A percentile compares a stretch with the other conserved stretches of the same genome.
These are phyloP conservation scores for Trichophyton rubrum DNA, from an alignment of 2,329 filamentous ascomycete genomes.

Conservation along the genomic window DNA sequence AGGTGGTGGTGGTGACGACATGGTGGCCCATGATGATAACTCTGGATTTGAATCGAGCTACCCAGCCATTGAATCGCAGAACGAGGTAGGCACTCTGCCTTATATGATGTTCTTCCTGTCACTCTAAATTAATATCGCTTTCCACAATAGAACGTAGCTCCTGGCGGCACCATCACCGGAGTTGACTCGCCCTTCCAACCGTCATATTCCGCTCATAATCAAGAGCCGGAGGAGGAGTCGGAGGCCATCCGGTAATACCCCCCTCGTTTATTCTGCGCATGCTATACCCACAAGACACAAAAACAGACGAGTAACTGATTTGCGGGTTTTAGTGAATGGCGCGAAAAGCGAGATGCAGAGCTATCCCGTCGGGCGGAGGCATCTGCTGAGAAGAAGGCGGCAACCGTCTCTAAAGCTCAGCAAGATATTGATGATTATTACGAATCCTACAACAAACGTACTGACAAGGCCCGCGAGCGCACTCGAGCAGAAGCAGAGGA, in stretches of 20 bases:
- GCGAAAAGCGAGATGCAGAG: constrained; percentile 71
- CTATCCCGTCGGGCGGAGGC: constrained; percentile 75
- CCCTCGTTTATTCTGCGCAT: neutral
- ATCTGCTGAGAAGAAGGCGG: constrained; percentile 66
- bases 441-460: constrained; percentile 97
- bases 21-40: constrained; percentile 28
- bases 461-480: constrained; percentile 82
- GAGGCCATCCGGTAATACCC: constrained; percentile 58
- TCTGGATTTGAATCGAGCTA: constrained; percentile 76
- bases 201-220: constrained; percentile 38
- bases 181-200: constrained; percentile 45
- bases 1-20: constrained; percentile 23
- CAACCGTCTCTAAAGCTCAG: constrained; percentile 79
- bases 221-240: constrained; percentile 64
- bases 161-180: constrained; percentile 70
- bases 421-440: constrained; percentile 98
- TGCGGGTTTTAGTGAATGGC: constrained; percentile 54
- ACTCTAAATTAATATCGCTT: neutral
- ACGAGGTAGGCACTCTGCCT: constrained; percentile 48
- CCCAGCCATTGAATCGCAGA: constrained; percentile 63
- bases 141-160: constrained; percentile 50
- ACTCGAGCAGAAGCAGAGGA: constrained; percentile 86
- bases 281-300: neutral
- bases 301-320: neutral
- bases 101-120: neutral